A percentile compares a stretch with the other conserved stretches of the same genome.
These are phyloP conservation scores for Nannochloris sp. DNA, from an alignment of 139 green algal genomes.

Conservation along the genomic window DNA sequence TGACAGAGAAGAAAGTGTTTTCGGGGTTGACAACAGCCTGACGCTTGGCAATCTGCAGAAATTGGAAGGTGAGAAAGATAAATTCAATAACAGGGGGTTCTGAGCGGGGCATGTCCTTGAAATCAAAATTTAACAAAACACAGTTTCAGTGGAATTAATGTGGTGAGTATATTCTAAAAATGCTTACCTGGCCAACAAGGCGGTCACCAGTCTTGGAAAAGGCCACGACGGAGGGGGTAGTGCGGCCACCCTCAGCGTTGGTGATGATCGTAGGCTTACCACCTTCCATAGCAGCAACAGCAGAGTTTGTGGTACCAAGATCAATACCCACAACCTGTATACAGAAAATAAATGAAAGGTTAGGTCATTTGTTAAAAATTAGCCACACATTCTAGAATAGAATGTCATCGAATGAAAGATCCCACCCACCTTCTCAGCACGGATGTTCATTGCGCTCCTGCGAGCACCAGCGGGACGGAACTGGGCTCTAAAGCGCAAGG, in stretches of 20 bases:
- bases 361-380: not conserved
- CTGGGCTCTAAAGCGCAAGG: not conserved
- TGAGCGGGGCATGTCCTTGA: not conserved
- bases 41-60: constrained; percentile 92
- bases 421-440: constrained; percentile 14
- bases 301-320: constrained; percentile 77
- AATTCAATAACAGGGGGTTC: not conserved
- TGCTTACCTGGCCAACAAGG: constrained; percentile 85
- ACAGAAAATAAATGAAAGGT: not conserved
- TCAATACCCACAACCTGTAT: constrained; percentile 54
- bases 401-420: not conserved
- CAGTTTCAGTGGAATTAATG: too few species aligned
- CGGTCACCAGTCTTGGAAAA: constrained; percentile 97
- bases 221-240: constrained; percentile 94
- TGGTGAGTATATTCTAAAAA: not conserved
- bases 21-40: constrained; percentile 98
- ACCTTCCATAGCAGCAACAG: constrained; percentile 87
- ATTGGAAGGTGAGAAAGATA: not conserved
- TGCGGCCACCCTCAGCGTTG: constrained; percentile 93
- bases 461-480: not conserved
- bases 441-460: not conserved
- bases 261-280: constrained; percentile 96
- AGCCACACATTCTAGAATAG: not conserved
- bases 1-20: constrained; percentile 99
- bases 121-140: not conserved